Base-by-base conservation (phyloP, 257 asterid genomes). In the Petrea volubilis region DNA sequence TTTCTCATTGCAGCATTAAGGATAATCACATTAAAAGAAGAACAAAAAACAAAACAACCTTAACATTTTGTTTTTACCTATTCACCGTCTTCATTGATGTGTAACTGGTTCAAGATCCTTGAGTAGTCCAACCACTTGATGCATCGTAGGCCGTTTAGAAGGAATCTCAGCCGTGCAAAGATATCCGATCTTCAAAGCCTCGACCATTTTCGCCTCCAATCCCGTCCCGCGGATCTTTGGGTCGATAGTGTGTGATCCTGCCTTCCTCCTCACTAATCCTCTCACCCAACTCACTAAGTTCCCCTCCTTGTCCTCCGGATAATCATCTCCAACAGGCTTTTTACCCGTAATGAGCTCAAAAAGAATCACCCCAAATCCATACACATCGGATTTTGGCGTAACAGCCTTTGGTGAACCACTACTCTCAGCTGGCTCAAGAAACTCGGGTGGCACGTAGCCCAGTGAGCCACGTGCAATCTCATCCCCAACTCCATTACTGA, bases 71-170 rank as follows among this genome's bases (percentile, higher is more conserved):
- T 53, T 43, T 21, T 38, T 7, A 38, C 64, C 64, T 47, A 59
- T n/a, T 7, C 34, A 2, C 25, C 44, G 44, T n/a, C 57, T 23
- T 70, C 76, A 70, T 20, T 76, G 25, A 52, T 67, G 74, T 28
- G 84, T 17, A 51, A 31, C 31, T n/a, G 90, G 88, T 76, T 81
- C 90, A 53, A 90, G 73, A 77, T 90, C 96, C 82, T 90, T 90
- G n/a, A 90, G 95, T 29, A 90, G 81, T 61, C 96, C 96, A 21
- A 87, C 96, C 11, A 90, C 90, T 66, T 90, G 96, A 74, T 90
- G 96, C 96, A 90, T 87, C 14, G 74, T 81, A 0, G 96, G 96
- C 44, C 96, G 78, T 53, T 87, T 90, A 0, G 79, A 81, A 25
- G 96, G 92, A 49, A 44, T 77, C 2, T 87, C 95, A 28, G 96